A percentile compares a stretch with the other conserved stretches of the same genome.
phyloP scores from a whole-genome alignment of 108 stramenopile genomes.

The Epipyxis sp. region DNA sequence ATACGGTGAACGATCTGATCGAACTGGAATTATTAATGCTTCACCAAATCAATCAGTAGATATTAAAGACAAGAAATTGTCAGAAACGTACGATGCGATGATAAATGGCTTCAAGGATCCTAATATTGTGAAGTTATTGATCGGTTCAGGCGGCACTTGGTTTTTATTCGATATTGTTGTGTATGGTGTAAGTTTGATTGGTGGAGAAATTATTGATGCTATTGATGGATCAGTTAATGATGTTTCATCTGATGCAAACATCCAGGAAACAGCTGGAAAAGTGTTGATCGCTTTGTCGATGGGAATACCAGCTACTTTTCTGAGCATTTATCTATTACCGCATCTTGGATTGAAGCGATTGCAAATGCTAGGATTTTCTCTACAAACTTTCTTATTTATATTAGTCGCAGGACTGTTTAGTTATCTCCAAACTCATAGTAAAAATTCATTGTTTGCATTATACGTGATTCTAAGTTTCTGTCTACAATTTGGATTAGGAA shows the following conservation, averaged over 20 bases:
- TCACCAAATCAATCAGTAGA: background rate
- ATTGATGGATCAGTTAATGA: background rate
- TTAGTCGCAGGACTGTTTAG: background rate
- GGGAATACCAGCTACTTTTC: background rate
- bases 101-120: too few species aligned
- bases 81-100: background rate
- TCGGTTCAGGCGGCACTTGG: conserved; percentile 9
- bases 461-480: background rate
- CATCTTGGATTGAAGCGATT: background rate
- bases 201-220: background rate
- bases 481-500: background rate
- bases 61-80: too few species aligned
- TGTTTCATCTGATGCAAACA: background rate
- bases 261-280: background rate
- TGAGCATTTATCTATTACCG: background rate
- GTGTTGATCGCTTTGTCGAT: background rate
- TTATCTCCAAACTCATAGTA: background rate
- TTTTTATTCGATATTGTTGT: background rate
- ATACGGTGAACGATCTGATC: too few species aligned
- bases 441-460: background rate
- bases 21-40: background rate
- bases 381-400: background rate
- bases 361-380: background rate
- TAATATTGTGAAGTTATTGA: background rate
- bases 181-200: background rate